A percentile compares a stretch with the other conserved stretches of the same genome.
Conservation (phyloP, 495 filamentous ascomycete species). For the Bombardia bombarda region DNA sequence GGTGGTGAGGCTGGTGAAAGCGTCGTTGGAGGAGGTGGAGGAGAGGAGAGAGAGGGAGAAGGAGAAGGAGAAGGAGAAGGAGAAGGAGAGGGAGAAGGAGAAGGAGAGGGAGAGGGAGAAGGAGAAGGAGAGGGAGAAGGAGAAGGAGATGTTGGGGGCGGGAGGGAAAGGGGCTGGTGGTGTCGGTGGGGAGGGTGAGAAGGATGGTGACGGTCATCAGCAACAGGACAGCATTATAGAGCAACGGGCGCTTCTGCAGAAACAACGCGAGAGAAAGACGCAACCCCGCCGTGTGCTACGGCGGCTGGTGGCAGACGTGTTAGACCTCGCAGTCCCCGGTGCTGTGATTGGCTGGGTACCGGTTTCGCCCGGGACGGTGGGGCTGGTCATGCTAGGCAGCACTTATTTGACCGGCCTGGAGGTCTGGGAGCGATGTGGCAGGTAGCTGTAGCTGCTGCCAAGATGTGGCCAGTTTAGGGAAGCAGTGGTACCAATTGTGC, state of each 20-base stretch:
- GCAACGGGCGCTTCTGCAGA: too few species aligned
- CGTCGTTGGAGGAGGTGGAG: constrained; percentile 9
- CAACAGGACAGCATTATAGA: too few species aligned
- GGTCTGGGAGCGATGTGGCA: constrained; percentile 48
- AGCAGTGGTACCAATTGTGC: too few species aligned
- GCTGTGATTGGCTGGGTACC: constrained; percentile 47
- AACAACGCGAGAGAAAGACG: too few species aligned
- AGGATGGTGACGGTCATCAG: too few species aligned
- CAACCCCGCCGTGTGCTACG: constrained; percentile 15
- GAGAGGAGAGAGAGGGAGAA: constrained; percentile 4
- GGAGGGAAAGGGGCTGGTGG: too few species aligned
- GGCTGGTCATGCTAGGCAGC: constrained; percentile 46
- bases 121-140: constrained; percentile 1
- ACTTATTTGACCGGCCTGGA: constrained; percentile 48
- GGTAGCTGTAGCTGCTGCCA: neutral
- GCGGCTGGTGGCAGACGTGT: constrained; percentile 42
- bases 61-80: constrained; percentile 1
- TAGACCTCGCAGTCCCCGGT: constrained; percentile 52
- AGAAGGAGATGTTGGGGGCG: too few species aligned
- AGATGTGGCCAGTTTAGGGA: neutral
- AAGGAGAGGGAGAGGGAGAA: neutral
- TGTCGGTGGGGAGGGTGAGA: too few species aligned
- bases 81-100: constrained; percentile 4
- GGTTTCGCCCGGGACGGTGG: constrained; percentile 35
- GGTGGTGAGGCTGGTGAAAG: constrained; percentile 17